Evolutionary conservation across 305 asterid species (phyloP).

Genomic region (Ilex paraguariensis): DNA sequence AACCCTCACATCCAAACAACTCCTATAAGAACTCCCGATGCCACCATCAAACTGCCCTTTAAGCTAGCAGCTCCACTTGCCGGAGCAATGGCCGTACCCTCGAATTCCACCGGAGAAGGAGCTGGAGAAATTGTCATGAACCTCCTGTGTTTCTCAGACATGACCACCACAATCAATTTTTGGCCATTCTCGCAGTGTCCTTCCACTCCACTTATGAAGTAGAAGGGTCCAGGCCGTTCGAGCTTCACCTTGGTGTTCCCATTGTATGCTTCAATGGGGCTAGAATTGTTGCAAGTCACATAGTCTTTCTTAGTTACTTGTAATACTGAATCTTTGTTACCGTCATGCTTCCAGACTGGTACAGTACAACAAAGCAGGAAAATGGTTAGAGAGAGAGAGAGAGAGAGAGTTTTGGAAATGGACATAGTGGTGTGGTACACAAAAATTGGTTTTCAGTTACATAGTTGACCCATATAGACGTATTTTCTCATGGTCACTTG

Average conservation of each 20-base stretch:
- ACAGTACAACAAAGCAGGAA: neutral
- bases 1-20: neutral
- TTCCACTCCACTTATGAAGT: neutral
- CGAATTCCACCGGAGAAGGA: neutral
- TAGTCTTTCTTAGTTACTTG: neutral
- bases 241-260: conserved; percentile 3
- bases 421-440: too few species aligned
- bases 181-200: conserved; percentile 6
- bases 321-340: neutral
- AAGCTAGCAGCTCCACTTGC: neutral
- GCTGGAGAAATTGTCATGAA: neutral
- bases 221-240: neutral
- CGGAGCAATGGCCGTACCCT: neutral
- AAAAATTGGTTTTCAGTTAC: too few species aligned
- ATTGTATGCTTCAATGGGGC: neutral
- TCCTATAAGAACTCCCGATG: neutral
- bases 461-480: too few species aligned
- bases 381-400: neutral
- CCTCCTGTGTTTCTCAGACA: conserved; percentile 2
- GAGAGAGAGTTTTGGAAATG: too few species aligned
- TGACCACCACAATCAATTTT: conserved; percentile 1
- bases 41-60: neutral
- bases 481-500: too few species aligned
- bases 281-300: neutral
- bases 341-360: neutral